Evolutionary conservation across 768 basidiomycete genomes (phyloP), one percentile per base, ranked within the genome.

Genomic region (Leccinum rimulosum): DNA sequence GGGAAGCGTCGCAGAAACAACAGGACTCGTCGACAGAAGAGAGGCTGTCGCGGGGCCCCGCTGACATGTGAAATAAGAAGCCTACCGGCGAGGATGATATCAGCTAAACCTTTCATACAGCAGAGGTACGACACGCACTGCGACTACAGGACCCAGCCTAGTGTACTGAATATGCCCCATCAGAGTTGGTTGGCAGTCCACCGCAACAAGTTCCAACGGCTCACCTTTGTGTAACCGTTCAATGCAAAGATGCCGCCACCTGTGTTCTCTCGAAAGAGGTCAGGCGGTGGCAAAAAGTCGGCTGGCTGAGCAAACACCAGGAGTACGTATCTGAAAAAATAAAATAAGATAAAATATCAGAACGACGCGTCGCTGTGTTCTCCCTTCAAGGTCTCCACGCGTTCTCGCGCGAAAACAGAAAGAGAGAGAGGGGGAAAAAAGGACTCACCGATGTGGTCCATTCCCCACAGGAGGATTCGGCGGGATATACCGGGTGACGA

Each of bases 1-100:
- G 45, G 68, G 43, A 51, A 88, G 79, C 2, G 88, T 90, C 38
- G 86, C 82, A 10, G 84, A 80, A 61, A 83, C 75, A 17, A 91
- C 88, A 11, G 86, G 70, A n/a, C 85, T 82, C 43, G 91, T 92
- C 22, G 83, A 65, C 48, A 81, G 75, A 49, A 84, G 68, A 31
- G 82, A 75, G 45, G 67, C 74, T 22, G 83, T 84, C 12, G 82
- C 77, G 4, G 78, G 78, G 27, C 91, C 91, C 65, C 84, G 82
- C 72, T 91, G 83, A 64, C 91, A 91, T 5, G 80, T 82, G 66
- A 91, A 82, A 76, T 91, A 93, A 61, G 78, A 87, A 49, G 76
- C 87, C 87, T 88, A 59, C 36, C 36, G 36, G 10, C 36, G 43
- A 30, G 40, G 40, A 58, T 15, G 4, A n/a, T 4, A 14, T 68